Evolutionary conservation across 331 rosid genomes (phyloP), one percentile per base, ranked within the genome.

Genomic region (Quercus lobata): DNA sequence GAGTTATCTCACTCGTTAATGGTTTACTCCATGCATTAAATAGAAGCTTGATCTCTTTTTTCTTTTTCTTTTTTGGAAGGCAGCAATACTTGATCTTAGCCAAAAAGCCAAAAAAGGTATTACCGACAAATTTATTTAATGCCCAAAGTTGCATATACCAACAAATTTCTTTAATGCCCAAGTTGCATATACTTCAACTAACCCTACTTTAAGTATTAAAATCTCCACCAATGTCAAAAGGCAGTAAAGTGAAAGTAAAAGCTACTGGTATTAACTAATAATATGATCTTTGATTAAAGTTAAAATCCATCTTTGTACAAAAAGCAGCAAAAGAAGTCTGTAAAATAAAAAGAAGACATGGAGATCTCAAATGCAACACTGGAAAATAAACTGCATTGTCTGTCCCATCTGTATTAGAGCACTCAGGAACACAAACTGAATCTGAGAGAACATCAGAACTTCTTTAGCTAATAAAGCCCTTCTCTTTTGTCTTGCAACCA

Each of bases 401-500:
- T 79, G 86, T 79, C 58, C 69, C 80, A 55, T 77, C 78, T 79
- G 11, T 19, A 35, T 75, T 83, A 65, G 6, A 84, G 82, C 74
- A 78, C 66, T 66, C 57, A 78, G 25, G 49, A 61, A 70, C 61
- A 77, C 71, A 62, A 44, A 69, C 54, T 57, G 61, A 72, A 29
- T 60, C 49, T 66, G 72, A 73, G 71, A 69, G 80, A 69, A 73
- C 27, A 30, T 22, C 10, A 37, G 46, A 78, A 73, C 73, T 72
- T 72, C 73, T 79, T 53, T 69, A 22, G 46, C 86, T 89, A 96
- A 79, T 91, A 93, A 90, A 93, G 94, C 74, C 86, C 92, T 55
- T 93, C 97, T 82, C 70, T 93, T 79, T 86, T 90, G 77, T 89
- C 90, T 75, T 88, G 94, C 92, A 84, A 86, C 97, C 98, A 91